Percentiles rank a stretch among this genome's conserved stretches.
These are phyloP conservation scores for Mucor velutinosus DNA, from an alignment of 371 early-diverging fungal genomes.

Conservation along the genomic window DNA sequence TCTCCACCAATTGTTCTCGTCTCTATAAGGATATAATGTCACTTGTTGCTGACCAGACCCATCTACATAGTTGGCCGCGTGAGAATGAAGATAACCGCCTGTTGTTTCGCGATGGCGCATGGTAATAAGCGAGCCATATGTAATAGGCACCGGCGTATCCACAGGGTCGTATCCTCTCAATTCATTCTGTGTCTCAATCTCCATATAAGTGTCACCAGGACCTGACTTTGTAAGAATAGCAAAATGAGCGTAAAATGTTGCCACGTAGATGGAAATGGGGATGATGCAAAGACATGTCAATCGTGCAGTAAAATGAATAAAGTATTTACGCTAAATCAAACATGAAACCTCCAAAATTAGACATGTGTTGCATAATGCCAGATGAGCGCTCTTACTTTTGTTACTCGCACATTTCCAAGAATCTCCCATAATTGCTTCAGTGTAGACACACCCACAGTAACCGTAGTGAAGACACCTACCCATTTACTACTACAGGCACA, in stretches of 20 bases:
- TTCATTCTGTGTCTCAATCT: slow-evolving; percentile 84
- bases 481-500: slow-evolving; percentile 78
- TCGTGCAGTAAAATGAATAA: slow-evolving; percentile 67
- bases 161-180: slow-evolving; percentile 72
- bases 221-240: slow-evolving; percentile 71
- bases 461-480: slow-evolving; percentile 92
- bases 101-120: slow-evolving; percentile 77
- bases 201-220: slow-evolving; percentile 93
- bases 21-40: slow-evolving; percentile 87
- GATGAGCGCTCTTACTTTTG: slow-evolving; percentile 37
- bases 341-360: neutral
- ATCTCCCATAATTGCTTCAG: slow-evolving; percentile 89
- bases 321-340: slow-evolving; percentile 52
- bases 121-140: slow-evolving; percentile 77
- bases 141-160: slow-evolving; percentile 64
- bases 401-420: slow-evolving; percentile 67
- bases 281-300: slow-evolving; percentile 78
- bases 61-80: slow-evolving; percentile 78
- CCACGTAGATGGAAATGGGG: slow-evolving; percentile 82
- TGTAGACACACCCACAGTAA: slow-evolving; percentile 83
- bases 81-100: slow-evolving; percentile 90
- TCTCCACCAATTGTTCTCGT: slow-evolving; percentile 88
- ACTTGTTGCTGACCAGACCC: slow-evolving; percentile 93
- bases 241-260: slow-evolving; percentile 90
- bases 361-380: neutral